Percentiles rank a stretch among this genome's conserved stretches.
Conservation (phyloP, 345 rosid genomes). For the Populus nigra region DNA sequence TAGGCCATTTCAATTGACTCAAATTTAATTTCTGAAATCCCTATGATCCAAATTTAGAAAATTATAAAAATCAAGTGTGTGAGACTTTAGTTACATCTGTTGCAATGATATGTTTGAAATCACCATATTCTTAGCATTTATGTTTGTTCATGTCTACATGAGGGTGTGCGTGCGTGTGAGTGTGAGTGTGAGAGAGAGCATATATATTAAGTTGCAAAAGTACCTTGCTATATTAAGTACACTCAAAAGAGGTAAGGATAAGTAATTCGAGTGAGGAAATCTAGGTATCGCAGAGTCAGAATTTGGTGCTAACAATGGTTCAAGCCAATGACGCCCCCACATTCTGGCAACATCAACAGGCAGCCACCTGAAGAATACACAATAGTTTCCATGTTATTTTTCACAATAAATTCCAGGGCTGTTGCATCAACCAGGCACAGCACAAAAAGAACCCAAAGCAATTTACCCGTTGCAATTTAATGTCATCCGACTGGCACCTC, state of each 20-base stretch:
- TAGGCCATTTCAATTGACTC: not conserved
- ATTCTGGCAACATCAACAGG: conserved; percentile 95
- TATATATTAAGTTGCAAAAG: not conserved
- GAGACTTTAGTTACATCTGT: not conserved
- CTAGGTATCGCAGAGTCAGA: conserved; percentile 63
- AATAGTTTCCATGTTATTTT: conserved; percentile 5
- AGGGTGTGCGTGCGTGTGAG: too few relatives aligned
- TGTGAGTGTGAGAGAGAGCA: not conserved
- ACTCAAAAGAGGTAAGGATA: conserved; percentile 87
- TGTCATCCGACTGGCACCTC: conserved; percentile 74
- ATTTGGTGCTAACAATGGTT: conserved; percentile 68
- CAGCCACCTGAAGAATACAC: conserved; percentile 63
- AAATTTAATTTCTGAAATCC: not conserved
- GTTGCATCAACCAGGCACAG: not conserved
- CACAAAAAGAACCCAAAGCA: conserved; percentile 14
- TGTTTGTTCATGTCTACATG: not conserved
- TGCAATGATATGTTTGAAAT: not conserved
- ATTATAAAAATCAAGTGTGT: not conserved
- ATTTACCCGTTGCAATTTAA: conserved; percentile 90
- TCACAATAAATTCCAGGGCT: not conserved
- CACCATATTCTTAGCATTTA: not conserved
- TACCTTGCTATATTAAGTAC: conserved; percentile 94
- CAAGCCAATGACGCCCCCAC: conserved; percentile 99
- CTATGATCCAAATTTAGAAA: not conserved
- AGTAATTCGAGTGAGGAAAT: conserved; percentile 75